Base-by-base conservation (phyloP, 257 asterid genomes). In the Solanum medicagineum region DNA sequence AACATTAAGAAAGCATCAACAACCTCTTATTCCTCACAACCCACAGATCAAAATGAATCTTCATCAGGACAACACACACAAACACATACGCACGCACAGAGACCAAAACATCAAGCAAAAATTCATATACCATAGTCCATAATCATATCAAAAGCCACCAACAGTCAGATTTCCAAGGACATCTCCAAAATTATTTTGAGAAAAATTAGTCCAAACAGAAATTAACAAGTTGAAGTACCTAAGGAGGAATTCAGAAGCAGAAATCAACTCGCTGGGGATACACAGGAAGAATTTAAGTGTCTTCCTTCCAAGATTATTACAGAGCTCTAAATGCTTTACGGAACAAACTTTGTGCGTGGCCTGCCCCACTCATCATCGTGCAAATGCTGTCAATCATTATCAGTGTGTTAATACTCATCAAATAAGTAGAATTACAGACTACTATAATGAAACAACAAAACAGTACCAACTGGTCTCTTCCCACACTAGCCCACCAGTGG, bases 351-450 rank as follows among this genome's bases (percentile, higher is more conserved):
- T 86, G 97, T 90, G 71, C 91, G 75, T 8, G 98, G 98, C 88
- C 96, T 92, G 80, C 96, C 97, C 75, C 97, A 95, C 85, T 95
- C 98, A 82, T 95, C 98, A 75, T 95, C 98, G 90, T 94, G 98
- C 98, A 95, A 91, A 89, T 95, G 95, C 97, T 95, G 97, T 86
- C 84, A 92, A 80, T 85, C 68, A 63, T 75, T n/a, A 79, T 40
- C 84, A 15, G 11, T 26, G 73, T 56, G 85, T 88, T 62, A 90
- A 7, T 36, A 49, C 15, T 62, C 26, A 12, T 70, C 0, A 4
- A 63, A 59, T 16, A 81, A 2, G 36, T 83, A 69, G 29, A 53
- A 7, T 54, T 10, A 1, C 8, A 45, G 54, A 19, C 40, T 26
- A 15, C 40, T 60, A 45, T 42, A 17, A 81, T 6, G 14, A 3